These are phyloP conservation scores for Paraphaeosphaeria minitans DNA, from an alignment of 2,329 filamentous ascomycete genomes.

Conservation along the genomic window DNA sequence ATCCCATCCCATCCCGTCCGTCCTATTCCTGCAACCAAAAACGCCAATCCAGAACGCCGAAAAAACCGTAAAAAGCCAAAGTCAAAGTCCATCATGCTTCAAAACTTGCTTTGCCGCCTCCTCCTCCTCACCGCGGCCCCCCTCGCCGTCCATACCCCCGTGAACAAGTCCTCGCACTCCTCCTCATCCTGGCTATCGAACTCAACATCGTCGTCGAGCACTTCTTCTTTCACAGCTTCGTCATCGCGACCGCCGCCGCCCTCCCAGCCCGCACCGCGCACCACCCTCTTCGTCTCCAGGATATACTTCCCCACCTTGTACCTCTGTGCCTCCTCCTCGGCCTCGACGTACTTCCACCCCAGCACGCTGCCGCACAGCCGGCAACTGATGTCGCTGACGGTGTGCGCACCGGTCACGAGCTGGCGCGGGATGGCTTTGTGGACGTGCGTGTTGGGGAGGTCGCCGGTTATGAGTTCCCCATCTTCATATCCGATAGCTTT, in stretches of 20 bases:
- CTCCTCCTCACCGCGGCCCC: constrained; percentile 55
- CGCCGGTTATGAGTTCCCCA: constrained; percentile 26
- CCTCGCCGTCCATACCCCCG: constrained; percentile 64
- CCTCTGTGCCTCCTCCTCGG: constrained; percentile 64
- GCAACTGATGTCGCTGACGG: constrained; percentile 65
- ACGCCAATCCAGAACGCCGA: background rate
- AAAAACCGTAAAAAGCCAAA: background rate
- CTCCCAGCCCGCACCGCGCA: constrained; percentile 60
- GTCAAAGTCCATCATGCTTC: background rate
- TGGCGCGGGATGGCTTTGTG: constrained; percentile 63
- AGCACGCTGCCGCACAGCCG: constrained; percentile 60
- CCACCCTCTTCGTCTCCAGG: constrained; percentile 63
- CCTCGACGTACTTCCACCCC: constrained; percentile 69
- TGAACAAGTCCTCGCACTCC: constrained; percentile 69
- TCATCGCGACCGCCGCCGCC: constrained; percentile 27
- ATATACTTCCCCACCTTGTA: constrained; percentile 73
- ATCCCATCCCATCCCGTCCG: too few relatives aligned
- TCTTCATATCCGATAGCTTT: too few relatives aligned
- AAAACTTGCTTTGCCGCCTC: constrained; percentile 20
- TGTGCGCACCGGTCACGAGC: constrained; percentile 67
- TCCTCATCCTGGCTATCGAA: constrained; percentile 71
- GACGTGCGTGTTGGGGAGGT: constrained; percentile 64
- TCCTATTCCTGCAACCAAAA: background rate
- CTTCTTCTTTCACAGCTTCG: constrained; percentile 15
- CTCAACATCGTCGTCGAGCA: constrained; percentile 50